A percentile compares a stretch with the other conserved stretches of the same genome.
Evolutionary conservation across 345 rosid species (phyloP).

Genomic region (Eucalyptus pauciflora): DNA sequence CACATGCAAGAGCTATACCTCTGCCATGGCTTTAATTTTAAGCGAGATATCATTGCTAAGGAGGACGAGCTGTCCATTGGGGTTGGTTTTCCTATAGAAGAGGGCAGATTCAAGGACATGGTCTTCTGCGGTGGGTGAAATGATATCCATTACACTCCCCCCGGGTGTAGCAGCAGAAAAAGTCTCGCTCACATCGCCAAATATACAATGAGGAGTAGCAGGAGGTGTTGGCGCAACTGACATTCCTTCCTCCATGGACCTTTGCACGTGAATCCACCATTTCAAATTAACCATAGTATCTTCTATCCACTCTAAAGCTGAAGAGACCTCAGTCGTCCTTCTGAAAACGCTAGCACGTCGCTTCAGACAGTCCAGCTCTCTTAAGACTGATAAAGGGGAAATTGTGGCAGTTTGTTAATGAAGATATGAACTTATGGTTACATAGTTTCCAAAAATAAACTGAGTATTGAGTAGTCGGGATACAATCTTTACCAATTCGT

Average conservation of each 20-base stretch:
- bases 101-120: constrained; percentile 62
- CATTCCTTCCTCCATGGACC: constrained; percentile 40
- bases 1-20: constrained; percentile 25
- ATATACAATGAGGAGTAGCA: constrained; percentile 39
- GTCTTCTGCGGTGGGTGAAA: constrained; percentile 66
- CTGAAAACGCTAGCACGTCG: constrained; percentile 30
- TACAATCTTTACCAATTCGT: constrained; percentile 42
- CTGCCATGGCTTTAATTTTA: constrained; percentile 87
- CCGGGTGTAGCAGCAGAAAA: constrained; percentile 8
- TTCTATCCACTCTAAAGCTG: constrained; percentile 75
- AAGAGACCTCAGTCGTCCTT: constrained; percentile 42
- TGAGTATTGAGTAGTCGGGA: not conserved
- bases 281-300: constrained; percentile 45
- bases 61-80: constrained; percentile 51
- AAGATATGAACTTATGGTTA: not conserved
- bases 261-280: constrained; percentile 87
- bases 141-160: constrained; percentile 18
- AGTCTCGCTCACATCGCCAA: constrained; percentile 6
- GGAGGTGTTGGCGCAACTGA: constrained; percentile 53
- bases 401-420: not conserved
- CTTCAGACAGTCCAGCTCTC: constrained; percentile 65
- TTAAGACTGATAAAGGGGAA: constrained; percentile 30
- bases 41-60: constrained; percentile 52
- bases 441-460: not conserved
- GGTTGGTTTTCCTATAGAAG: constrained; percentile 23